Evolutionary conservation across 768 basidiomycete species (phyloP).

Genomic region (Phanerodontia chrysosporium): DNA sequence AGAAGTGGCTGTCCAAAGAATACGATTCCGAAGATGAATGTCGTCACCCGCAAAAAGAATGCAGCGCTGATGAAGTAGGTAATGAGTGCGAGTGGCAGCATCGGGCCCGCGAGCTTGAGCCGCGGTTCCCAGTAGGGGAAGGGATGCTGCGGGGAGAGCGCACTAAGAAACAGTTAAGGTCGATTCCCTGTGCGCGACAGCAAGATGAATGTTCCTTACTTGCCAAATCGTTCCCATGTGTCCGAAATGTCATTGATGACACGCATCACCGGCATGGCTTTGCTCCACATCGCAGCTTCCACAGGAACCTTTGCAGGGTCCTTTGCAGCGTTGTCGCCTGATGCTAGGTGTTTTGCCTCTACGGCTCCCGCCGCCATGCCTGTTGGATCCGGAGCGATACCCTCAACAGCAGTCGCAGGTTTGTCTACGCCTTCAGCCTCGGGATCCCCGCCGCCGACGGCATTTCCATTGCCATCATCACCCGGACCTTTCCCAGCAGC

Average conservation of each 20-base stretch:
- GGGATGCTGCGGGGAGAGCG: conserved; percentile 35
- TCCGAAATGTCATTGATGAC: conserved; percentile 32
- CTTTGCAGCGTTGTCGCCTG: conserved; percentile 26
- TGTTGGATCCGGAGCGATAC: conserved; percentile 26
- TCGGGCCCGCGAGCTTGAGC: conserved; percentile 26
- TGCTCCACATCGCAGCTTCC: conserved; percentile 28
- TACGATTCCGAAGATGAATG: conserved; percentile 30
- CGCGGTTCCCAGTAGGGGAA: conserved; percentile 27
- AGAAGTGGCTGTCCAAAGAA: conserved; percentile 41
- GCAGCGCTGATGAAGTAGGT: conserved; percentile 27
- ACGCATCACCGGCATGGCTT: conserved; percentile 31
- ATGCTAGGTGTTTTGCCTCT: conserved; percentile 26
- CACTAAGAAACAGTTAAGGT: conserved; percentile 27
- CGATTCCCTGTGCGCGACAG: too few species aligned
- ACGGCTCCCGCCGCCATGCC: conserved; percentile 22
- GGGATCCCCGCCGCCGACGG: conserved; percentile 17
- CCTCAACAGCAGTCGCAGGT: conserved; percentile 12
- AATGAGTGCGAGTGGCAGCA: conserved; percentile 26
- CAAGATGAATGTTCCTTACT: conserved; percentile 13
- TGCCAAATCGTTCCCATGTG: conserved; percentile 38
- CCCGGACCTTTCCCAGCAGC: conserved; percentile 25
- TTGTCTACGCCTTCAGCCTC: conserved; percentile 22
- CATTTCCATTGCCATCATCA: conserved; percentile 21
- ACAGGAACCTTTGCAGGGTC: conserved; percentile 27
- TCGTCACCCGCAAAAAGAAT: conserved; percentile 27